A percentile compares a stretch with the other conserved stretches of the same genome.
Evolutionary conservation across 2,329 filamentous ascomycete genomes (phyloP).

Genomic region (Pseudogymnoascus sp.): DNA sequence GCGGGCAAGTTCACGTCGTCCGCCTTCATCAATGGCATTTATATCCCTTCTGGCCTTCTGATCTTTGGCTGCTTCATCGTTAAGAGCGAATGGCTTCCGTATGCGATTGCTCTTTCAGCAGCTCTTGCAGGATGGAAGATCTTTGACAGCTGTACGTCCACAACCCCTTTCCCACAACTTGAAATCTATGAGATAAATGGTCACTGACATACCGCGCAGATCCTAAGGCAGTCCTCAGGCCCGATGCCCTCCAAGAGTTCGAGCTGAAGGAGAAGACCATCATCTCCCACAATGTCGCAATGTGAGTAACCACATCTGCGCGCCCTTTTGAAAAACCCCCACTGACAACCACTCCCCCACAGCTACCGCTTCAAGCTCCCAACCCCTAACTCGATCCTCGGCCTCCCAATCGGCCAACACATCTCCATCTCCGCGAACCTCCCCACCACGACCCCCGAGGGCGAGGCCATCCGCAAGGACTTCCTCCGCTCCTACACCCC

Average conservation of each 20-base stretch:
- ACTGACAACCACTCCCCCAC: slow-evolving; percentile 14
- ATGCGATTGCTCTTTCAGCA: slow-evolving; percentile 61
- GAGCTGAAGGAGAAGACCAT: slow-evolving; percentile 90
- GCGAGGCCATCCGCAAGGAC: slow-evolving; percentile 60
- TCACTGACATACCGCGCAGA: not conserved
- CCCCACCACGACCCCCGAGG: slow-evolving; percentile 50
- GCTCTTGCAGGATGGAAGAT: slow-evolving; percentile 66
- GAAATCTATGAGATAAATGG: not conserved
- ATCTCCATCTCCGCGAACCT: slow-evolving; percentile 87
- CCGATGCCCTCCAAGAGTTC: slow-evolving; percentile 83
- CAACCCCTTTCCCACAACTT: not conserved
- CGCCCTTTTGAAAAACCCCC: slow-evolving; percentile 14
- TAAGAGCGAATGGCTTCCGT: slow-evolving; percentile 70
- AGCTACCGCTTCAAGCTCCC: slow-evolving; percentile 93
- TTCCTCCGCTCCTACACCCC: slow-evolving; percentile 89
- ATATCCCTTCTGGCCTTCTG: slow-evolving; percentile 75
- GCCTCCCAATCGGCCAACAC: slow-evolving; percentile 96
- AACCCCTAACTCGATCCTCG: slow-evolving; percentile 70
- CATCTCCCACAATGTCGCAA: slow-evolving; percentile 96
- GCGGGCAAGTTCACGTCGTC: slow-evolving; percentile 35
- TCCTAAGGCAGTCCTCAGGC: slow-evolving; percentile 75
- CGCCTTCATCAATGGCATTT: slow-evolving; percentile 70
- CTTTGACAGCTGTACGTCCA: slow-evolving; percentile 55
- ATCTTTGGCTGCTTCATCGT: slow-evolving; percentile 70
- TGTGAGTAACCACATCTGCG: slow-evolving; percentile 48